Evolutionary conservation across 257 asterid genomes (phyloP), one percentile per base, ranked within the genome.

Genomic region (Solanum tacnaense): DNA sequence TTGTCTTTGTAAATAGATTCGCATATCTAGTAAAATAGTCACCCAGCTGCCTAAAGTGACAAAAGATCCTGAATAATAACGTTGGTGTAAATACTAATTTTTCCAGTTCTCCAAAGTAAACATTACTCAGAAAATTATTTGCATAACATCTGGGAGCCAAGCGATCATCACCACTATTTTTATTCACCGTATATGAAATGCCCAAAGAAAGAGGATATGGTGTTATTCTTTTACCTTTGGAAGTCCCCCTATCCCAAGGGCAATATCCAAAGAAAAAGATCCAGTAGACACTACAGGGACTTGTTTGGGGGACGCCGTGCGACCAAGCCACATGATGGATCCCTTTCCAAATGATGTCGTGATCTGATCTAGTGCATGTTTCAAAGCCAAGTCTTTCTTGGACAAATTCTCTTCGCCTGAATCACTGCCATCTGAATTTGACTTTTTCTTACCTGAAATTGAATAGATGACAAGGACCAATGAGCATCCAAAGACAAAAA

Each of bases 271-370:
- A 73, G 97, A 90, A 94, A 97, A 93, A 12, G 98, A 97, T 49
- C 98, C 99, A 29, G 99, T 95, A 82, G 99, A 96, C 44, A 97
- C 94, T 85, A 96, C 99, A 0, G 99, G 99, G 72, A 94, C 95
- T 67, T 94, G 89, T 90, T 87, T 93, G 18, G 88, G 88, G 21
- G 94, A 74, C 18, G 4, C 93, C 25, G 97, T 89, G 82, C 98
- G 94, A 86, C 99, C 98, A 70, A 97, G 96, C 99, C 99, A 97
- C 99, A 97, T 96, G 60, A 96, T 96, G 85, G 99, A 93, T 88
- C 99, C 99, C 91, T 96, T 94, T 52, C 99, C 99, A 88, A 94
- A 96, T 36, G 98, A 91, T 18, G 94, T 21, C 23, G 94, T 94
- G 71, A 97, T 97, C 92, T 95, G 98, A 90, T 97, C 98, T 84